phyloP scores from a whole-genome alignment of 169 alveolate species.

The Plasmodium gonderi region DNA sequence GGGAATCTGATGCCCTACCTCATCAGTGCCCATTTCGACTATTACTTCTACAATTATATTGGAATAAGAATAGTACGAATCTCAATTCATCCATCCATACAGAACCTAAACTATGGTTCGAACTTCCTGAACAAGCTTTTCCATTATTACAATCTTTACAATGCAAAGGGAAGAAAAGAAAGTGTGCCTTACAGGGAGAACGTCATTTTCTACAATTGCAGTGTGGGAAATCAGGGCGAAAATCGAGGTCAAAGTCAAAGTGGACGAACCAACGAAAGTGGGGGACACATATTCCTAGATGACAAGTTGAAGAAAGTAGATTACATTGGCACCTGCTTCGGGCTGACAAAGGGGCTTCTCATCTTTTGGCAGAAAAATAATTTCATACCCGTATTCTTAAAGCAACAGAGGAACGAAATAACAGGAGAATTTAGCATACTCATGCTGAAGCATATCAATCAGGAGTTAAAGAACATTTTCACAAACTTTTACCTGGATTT shows the following conservation, averaged over 20 bases:
- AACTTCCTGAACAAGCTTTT: constrained; percentile 88
- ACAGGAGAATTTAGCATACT: constrained; percentile 98
- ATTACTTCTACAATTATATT: constrained; percentile 55
- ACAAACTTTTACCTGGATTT: constrained; percentile 30
- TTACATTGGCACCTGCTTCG: constrained; percentile 98
- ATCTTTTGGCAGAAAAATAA: constrained; percentile 96
- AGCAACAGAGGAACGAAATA: constrained; percentile 95
- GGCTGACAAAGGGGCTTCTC: constrained; percentile 93
- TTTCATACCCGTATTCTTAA: constrained; percentile 93
- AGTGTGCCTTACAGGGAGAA: constrained; percentile 9
- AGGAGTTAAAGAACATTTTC: constrained; percentile 15
- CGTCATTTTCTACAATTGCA: constrained; percentile 19
- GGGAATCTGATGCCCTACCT: constrained; percentile 95
- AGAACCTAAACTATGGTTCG: constrained; percentile 98
- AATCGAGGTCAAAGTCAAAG: constrained; percentile 13
- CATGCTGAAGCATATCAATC: constrained; percentile 87
- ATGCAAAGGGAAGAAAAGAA: constrained; percentile 40
- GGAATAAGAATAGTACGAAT: constrained; percentile 97
- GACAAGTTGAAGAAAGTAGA: constrained; percentile 83
- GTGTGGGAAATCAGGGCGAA: not conserved
- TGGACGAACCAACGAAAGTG: not conserved
- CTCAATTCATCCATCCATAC: constrained; percentile 99
- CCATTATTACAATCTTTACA: constrained; percentile 61
- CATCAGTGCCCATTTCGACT: constrained; percentile 94
- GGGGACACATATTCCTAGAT: constrained; percentile 79